Evolutionary conservation across 1,284 basidiomycete species (phyloP), one percentile per base, ranked within the genome.

Genomic region (Ustilago nuda): DNA sequence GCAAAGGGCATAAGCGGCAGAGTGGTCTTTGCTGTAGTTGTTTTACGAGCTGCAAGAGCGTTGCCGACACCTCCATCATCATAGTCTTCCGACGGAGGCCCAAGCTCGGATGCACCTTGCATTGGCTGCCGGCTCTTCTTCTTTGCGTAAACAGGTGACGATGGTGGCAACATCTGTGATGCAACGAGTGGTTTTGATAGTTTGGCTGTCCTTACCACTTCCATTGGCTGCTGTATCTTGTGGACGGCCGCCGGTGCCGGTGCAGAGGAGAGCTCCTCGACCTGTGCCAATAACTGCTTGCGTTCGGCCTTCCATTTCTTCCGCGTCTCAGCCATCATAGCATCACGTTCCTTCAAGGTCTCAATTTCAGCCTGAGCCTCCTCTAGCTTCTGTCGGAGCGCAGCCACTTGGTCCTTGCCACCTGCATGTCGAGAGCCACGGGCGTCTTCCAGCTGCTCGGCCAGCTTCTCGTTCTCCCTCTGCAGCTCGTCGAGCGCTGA

Each of bases 101-200:
- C 75, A 30, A 76, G 64, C 58, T 77, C 75, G 19, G 66, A 69
- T 17, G 75, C 75, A 17, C 75, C 75, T 27, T 77, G 75, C 75
- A 77, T 77, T 32, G 75, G 75, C 32, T 54, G 45, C 8, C 69
- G 56, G 19, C 50, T 50, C 52, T 68, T 61, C 55, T 76, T 66
- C 59, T 68, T 76, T 13, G 61, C 59, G n/a, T 71, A 72, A 33
- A 72, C 66, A 4, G 74, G 74, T 37, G 74, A 72, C 1, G 74
- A 76, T 2, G 69, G 66, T 4, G 64, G 60, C 17, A 62, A 59
- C 63, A 55, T 61, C 23, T 64, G 62, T 0, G 59, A 11, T 0
- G 61, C 43, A 6, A 56, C 57, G 27, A 61, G 41, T 8, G 57
- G 56, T 43, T 64, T 72, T 32, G 48, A 52, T 15, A 48, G 17